These are phyloP conservation scores for Elongisporangium senticosum DNA, from an alignment of 352 stramenopile genomes.

Conservation along the genomic window DNA sequence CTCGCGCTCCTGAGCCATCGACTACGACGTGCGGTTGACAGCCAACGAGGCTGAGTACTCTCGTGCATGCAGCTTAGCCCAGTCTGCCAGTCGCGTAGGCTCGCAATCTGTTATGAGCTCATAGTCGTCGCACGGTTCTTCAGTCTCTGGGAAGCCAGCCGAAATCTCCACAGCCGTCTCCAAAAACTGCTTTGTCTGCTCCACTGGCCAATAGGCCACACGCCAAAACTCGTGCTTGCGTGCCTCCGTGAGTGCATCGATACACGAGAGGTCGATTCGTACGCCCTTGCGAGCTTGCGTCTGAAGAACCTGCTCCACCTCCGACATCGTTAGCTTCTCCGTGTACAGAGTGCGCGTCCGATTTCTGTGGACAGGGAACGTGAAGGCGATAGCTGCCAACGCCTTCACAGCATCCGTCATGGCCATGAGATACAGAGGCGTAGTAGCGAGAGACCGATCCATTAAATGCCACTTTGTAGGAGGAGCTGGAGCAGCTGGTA, in stretches of 20 bases:
- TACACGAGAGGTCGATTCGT: constrained; percentile 27
- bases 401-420: constrained; percentile 53
- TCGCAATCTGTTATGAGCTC: background rate
- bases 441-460: constrained; percentile 31
- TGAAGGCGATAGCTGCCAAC: constrained; percentile 38
- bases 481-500: constrained; percentile 1
- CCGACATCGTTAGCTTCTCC: constrained; percentile 29
- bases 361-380: constrained; percentile 48
- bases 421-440: constrained; percentile 45
- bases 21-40: background rate
- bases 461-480: constrained; percentile 27
- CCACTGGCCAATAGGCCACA: constrained; percentile 46
- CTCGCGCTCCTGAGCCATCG: background rate
- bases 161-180: constrained; percentile 42
- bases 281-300: constrained; percentile 27
- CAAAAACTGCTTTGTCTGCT: constrained; percentile 37
- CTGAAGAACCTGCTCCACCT: constrained; percentile 36
- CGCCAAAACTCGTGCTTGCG: constrained; percentile 43
- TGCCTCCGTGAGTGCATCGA: constrained; percentile 37
- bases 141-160: background rate
- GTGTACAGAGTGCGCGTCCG: constrained; percentile 46
- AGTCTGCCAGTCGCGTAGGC: background rate
- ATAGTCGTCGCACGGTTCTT: background rate
- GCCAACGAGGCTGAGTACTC: background rate
- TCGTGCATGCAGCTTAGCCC: background rate